These are phyloP conservation scores for Fusarium denticulatum DNA, from an alignment of 2,329 filamentous ascomycete species.

Conservation along the genomic window DNA sequence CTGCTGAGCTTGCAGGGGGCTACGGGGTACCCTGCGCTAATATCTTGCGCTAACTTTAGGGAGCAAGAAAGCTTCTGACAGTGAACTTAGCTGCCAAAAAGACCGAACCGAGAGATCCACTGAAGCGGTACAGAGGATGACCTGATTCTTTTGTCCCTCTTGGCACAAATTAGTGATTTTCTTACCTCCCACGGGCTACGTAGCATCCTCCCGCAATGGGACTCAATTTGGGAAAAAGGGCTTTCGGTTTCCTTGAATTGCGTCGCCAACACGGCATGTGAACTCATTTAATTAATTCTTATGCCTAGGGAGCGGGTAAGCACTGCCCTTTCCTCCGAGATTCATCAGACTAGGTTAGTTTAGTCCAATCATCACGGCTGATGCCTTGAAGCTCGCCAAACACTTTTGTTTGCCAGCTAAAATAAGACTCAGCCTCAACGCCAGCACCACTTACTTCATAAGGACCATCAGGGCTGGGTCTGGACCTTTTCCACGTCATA, in stretches of 20 bases:
- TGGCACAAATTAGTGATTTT: accelerated
- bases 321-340: background rate
- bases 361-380: background rate
- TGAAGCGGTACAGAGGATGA: accelerated
- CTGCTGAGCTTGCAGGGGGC: background rate
- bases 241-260: background rate
- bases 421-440: background rate
- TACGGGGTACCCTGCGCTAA: background rate
- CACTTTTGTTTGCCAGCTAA: background rate
- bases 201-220: background rate
- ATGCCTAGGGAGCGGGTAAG: background rate
- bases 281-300: background rate
- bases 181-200: background rate
- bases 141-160: background rate
- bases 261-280: background rate
- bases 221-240: background rate
- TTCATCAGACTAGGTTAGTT: too few species aligned
- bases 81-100: background rate
- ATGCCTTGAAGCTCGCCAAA: background rate
- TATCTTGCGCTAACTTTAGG: accelerated
- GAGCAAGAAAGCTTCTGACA: background rate
- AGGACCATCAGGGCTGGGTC: background rate
- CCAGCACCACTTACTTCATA: background rate
- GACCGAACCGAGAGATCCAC: background rate
- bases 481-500: background rate